Conservation (phyloP, 2,329 filamentous ascomycete genomes). For the Diplodia seriata region DNA sequence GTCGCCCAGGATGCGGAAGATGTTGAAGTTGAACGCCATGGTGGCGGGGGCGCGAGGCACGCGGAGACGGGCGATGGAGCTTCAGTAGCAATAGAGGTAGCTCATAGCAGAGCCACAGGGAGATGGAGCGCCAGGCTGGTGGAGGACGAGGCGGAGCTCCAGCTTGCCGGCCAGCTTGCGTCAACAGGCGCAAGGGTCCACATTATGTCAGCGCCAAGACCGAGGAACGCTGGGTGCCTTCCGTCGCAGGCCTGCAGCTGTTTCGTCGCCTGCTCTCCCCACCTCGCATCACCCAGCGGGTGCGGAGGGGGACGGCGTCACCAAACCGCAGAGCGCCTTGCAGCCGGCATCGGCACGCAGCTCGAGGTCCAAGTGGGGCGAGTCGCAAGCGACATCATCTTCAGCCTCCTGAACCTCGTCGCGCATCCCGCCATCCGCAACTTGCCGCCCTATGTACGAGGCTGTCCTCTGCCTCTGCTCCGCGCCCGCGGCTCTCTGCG, state of each 20-base stretch:
- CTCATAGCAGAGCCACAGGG: slow-evolving; percentile 18
- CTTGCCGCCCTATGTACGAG: not conserved
- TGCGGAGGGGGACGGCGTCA: not conserved
- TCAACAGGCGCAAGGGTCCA: slow-evolving; percentile 24
- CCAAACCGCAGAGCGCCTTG: not conserved
- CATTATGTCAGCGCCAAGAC: slow-evolving; percentile 25
- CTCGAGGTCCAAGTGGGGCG: not conserved
- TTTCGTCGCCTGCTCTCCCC: not conserved
- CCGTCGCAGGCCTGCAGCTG: not conserved
- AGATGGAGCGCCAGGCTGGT: slow-evolving; percentile 17
- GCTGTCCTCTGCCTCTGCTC: not conserved
- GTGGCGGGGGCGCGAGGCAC: slow-evolving; percentile 4
- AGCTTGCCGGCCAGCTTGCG: slow-evolving; percentile 27
- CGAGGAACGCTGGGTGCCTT: not conserved
- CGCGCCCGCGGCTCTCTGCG: not conserved
- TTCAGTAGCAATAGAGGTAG: slow-evolving; percentile 22
- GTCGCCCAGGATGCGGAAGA: slow-evolving; percentile 82
- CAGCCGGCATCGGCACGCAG: not conserved
- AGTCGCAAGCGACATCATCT: not conserved
- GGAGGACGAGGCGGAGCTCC: slow-evolving; percentile 5
- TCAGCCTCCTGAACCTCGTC: slow-evolving; percentile 18
- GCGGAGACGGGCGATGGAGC: slow-evolving; percentile 10
- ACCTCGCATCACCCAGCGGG: not conserved
- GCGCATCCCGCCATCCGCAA: not conserved
- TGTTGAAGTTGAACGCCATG: slow-evolving; percentile 48